Evolutionary conservation across 768 basidiomycete species (phyloP), one percentile per base, ranked within the genome.

Genomic region (Podaxis mareebaensis): DNA sequence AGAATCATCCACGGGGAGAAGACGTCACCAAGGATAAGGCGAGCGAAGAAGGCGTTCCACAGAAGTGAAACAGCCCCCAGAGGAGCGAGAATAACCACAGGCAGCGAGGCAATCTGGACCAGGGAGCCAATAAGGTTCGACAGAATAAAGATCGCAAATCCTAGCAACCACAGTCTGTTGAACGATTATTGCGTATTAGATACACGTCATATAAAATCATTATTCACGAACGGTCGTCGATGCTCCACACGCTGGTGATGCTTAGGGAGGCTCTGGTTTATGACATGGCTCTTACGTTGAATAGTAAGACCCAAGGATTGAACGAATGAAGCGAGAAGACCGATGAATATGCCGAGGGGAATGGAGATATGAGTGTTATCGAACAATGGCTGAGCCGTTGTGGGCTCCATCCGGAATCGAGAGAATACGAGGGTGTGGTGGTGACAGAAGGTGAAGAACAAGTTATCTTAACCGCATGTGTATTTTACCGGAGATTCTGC

Each of bases 21-120:
- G 22, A 86, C 81, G 71, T 97, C 94, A 11, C 92, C 93, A 12
- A 96, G 83, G 44, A 96, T 82, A 44, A 96, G 69, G 33, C 87
- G 83, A 15, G 95, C 94, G 71, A 96, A 95, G 69, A 96, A 85
- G 3, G 95, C 95, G 73, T 98, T 98, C 92, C 92, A 96, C 30
- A 98, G 84, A 30, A 98, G 84, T 2, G 92, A 94, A 33, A 96
- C 91, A 0, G 95, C 95, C 11, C 95, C 95, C 3, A 98, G 83
- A 0, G 95, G 95, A 0, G 95, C 95, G 57, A 98, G 89, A 61
- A 98, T 93, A 64, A 96, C 95, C 66, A 98, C 93, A 2, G 95
- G 95, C 12, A 98, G 85, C 2, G 94, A 92, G 8, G 93, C 94
- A 46, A 98, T 93, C 77, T 96, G 95, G 67, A 96, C 91, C 40